These are phyloP conservation scores for Starmerella floris DNA, from an alignment of 805 yeast species.

Conservation along the genomic window DNA sequence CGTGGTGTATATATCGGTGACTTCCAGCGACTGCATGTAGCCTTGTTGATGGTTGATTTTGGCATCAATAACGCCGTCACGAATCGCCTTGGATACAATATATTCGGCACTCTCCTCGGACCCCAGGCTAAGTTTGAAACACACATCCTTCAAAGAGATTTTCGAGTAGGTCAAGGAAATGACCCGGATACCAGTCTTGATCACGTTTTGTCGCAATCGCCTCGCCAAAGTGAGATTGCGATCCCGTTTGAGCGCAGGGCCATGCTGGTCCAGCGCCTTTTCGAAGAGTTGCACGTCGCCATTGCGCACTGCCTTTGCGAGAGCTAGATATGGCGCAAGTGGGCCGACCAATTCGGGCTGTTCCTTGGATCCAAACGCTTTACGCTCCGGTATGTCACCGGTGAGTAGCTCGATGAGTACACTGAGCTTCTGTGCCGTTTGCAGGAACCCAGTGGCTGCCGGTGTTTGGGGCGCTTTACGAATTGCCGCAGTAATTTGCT, in stretches of 20 bases:
- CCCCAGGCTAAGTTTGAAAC: slow-evolving; percentile 81
- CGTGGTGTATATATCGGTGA: slow-evolving; percentile 76
- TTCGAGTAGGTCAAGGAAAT: slow-evolving; percentile 81
- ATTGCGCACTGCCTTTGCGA: slow-evolving; percentile 78
- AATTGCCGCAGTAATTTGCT: slow-evolving; percentile 82
- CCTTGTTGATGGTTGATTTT: slow-evolving; percentile 81
- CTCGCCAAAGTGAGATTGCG: slow-evolving; percentile 72
- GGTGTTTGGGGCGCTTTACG: slow-evolving; percentile 91
- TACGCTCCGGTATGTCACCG: slow-evolving; percentile 91
- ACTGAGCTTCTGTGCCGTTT: slow-evolving; percentile 75
- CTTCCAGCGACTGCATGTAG: slow-evolving; percentile 78
- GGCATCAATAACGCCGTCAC: slow-evolving; percentile 96
- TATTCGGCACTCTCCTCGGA: slow-evolving; percentile 94
- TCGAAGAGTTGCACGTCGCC: slow-evolving; percentile 82
- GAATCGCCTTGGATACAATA: slow-evolving; percentile 88
- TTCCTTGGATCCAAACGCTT: slow-evolving; percentile 42
- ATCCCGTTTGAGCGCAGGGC: slow-evolving; percentile 51
- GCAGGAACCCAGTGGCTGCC: slow-evolving; percentile 74
- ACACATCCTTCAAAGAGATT: slow-evolving; percentile 84
- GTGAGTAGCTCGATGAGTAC: slow-evolving; percentile 81
- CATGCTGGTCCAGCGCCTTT: slow-evolving; percentile 51
- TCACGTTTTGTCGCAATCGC: slow-evolving; percentile 88
- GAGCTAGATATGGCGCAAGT: slow-evolving; percentile 68
- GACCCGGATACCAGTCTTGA: slow-evolving; percentile 91
- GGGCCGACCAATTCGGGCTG: slow-evolving; percentile 47